These are phyloP conservation scores for Meripilus lineatus DNA, from an alignment of 1,284 basidiomycete genomes.

Conservation along the genomic window DNA sequence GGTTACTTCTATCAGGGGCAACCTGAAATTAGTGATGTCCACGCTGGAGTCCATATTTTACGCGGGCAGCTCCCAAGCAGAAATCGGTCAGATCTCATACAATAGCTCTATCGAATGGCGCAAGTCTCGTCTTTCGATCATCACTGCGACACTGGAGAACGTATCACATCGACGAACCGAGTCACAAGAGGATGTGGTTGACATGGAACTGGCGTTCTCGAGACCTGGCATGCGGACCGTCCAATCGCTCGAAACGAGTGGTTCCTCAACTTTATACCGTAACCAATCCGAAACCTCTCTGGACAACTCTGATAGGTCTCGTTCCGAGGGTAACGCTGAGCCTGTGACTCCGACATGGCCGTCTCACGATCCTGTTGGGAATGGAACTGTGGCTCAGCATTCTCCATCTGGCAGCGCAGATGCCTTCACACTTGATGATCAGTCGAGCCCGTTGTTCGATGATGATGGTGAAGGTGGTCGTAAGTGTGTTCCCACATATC, in stretches of 20 bases:
- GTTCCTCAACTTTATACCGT: slow-evolving; percentile 20
- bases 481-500: slow-evolving; percentile 18
- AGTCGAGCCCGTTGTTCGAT: slow-evolving; percentile 24
- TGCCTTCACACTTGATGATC: slow-evolving; percentile 20
- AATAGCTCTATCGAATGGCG: slow-evolving; percentile 70
- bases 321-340: slow-evolving; percentile 21
- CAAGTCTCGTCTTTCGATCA: slow-evolving; percentile 60
- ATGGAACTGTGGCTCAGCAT: slow-evolving; percentile 16
- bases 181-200: slow-evolving; percentile 47
- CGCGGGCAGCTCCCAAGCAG: slow-evolving; percentile 66
- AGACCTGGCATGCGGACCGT: slow-evolving; percentile 22
- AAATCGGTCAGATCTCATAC: slow-evolving; percentile 62
- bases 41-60: slow-evolving; percentile 56
- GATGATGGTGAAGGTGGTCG: slow-evolving; percentile 34
- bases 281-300: slow-evolving; percentile 21
- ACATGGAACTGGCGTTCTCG: slow-evolving; percentile 53
- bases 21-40: slow-evolving; percentile 50
- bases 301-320: slow-evolving; percentile 22
- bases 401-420: slow-evolving; percentile 14
- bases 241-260: slow-evolving; percentile 15
- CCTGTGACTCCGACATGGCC: slow-evolving; percentile 26
- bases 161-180: background rate
- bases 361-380: slow-evolving; percentile 15
- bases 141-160: slow-evolving; percentile 19
- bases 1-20: slow-evolving; percentile 45